These are phyloP conservation scores for Trichoderma pleuroti DNA, from an alignment of 2,329 filamentous ascomycete genomes.

Conservation along the genomic window DNA sequence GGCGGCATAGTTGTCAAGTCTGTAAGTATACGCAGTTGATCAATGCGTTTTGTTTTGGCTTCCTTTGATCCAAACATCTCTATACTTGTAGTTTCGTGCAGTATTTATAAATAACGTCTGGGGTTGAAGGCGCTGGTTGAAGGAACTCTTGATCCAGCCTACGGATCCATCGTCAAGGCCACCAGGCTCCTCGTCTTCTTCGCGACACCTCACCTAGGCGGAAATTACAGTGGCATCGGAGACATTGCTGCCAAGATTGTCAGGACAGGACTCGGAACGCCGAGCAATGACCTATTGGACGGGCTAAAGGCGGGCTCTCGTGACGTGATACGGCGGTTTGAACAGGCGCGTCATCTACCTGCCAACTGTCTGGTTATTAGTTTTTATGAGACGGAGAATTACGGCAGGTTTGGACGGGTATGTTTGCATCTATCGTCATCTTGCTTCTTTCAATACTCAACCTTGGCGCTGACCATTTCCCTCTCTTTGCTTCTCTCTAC, in stretches of 20 bases:
- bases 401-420: constrained; percentile 6
- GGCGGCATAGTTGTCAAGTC: constrained; percentile 21
- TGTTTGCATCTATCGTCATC: background rate
- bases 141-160: constrained; percentile 3
- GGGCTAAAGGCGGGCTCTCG: background rate
- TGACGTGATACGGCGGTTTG: constrained; percentile 12
- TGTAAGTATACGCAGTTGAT: background rate
- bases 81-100: background rate
- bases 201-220: constrained; percentile 14
- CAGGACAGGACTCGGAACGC: background rate
- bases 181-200: constrained; percentile 15
- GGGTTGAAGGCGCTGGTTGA: constrained; percentile 16
- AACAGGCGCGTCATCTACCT: background rate
- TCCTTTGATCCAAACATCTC: background rate
- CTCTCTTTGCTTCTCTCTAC: background rate
- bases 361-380: constrained; percentile 3
- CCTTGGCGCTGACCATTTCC: background rate
- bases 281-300: constrained; percentile 9
- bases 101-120: background rate
- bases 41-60: background rate
- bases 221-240: background rate
- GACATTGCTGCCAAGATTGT: constrained; percentile 9
- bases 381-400: constrained; percentile 11
- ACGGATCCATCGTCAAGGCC: background rate
- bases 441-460: background rate